Base-by-base conservation (phyloP, 805 yeast species). In the Yamadazyma sp. region DNA sequence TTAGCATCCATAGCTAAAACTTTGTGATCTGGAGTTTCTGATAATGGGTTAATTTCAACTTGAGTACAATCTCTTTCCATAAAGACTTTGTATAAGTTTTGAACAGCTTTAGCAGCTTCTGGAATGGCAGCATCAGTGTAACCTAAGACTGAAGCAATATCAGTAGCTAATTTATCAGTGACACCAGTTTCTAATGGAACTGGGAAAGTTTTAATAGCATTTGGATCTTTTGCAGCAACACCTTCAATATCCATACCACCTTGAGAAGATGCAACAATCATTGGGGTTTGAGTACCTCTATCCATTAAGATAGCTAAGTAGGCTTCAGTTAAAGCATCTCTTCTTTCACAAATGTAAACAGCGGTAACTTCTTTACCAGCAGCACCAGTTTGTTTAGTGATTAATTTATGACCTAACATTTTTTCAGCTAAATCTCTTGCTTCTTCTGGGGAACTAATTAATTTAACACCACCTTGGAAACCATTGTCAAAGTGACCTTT, bases 221-320 rank as follows among this genome's bases (percentile, higher is more conserved):
- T 78, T 36, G 99, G 99, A 64, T 78, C 82, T 52, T 75, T 79
- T 50, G 81, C 82, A 43, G 98, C 99, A 51, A 93, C 98, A 62
- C 95, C 96, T 75, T 93, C 99, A 57, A 93, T 93, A 71, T 93
- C 96, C 95, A 93, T 89, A 74, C 99, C 99, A 73, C 99, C 99
- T 71, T 93, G 93, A 45, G 94, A 73, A 22, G 97, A 88, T 33
- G 96, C 96, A 47, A 93, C 96, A 57, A 93, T 85, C 69, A 93
- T 74, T 42, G 98, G 96, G 50, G 77, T 72, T 69, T 89, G 95
- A 49, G 82, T 76, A 50, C 80, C 76, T 73, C 99, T 87, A 75
- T 93, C 98, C 84, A 89, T 78, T 51, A 93, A 75, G 50, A 93
- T 87, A 44, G 97, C 95, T 49, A 93, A 68, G 70, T 93, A 93